Evolutionary conservation across 768 basidiomycete species (phyloP).

Genomic region (Mycena floridula): DNA sequence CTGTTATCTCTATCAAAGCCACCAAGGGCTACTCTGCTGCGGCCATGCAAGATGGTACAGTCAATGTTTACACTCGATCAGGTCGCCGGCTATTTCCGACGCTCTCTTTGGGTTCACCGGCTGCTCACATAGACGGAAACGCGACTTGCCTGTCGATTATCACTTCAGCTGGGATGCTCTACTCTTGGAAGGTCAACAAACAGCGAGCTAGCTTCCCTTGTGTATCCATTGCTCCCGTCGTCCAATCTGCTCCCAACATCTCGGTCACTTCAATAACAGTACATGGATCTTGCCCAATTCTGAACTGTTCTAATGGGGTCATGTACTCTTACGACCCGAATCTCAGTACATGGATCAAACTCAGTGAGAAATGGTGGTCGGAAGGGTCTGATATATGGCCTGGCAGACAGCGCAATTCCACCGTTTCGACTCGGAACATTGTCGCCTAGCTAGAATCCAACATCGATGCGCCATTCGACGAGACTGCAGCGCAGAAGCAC

Average conservation of each 20-base stretch:
- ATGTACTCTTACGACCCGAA: constrained; percentile 73
- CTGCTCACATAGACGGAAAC: constrained; percentile 60
- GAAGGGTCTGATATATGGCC: constrained; percentile 83
- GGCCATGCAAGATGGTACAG: constrained; percentile 68
- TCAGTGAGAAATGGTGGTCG: constrained; percentile 82
- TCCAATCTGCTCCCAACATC: constrained; percentile 43
- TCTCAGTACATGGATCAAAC: constrained; percentile 63
- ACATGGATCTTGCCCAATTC: constrained; percentile 69
- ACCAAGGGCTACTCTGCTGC: constrained; percentile 68
- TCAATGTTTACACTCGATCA: constrained; percentile 80
- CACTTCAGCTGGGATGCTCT: constrained; percentile 65
- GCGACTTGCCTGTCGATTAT: constrained; percentile 65
- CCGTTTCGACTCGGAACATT: constrained; percentile 40
- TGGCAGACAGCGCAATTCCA: constrained; percentile 50
- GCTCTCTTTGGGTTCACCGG: constrained; percentile 64
- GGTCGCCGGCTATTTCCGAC: constrained; percentile 84
- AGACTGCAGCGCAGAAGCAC: constrained; percentile 33
- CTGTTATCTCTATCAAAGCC: constrained; percentile 60
- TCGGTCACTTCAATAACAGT: constrained; percentile 60
- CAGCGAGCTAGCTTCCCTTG: background rate
- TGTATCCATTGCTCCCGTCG: background rate
- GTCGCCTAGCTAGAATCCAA: constrained; percentile 47
- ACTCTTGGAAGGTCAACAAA: constrained; percentile 55
- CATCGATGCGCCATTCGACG: constrained; percentile 30
- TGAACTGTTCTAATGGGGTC: constrained; percentile 72